A percentile compares a stretch with the other conserved stretches of the same genome.
Conservation (phyloP, 164 flowering plant genomes). For the Vitis vinifera region DNA sequence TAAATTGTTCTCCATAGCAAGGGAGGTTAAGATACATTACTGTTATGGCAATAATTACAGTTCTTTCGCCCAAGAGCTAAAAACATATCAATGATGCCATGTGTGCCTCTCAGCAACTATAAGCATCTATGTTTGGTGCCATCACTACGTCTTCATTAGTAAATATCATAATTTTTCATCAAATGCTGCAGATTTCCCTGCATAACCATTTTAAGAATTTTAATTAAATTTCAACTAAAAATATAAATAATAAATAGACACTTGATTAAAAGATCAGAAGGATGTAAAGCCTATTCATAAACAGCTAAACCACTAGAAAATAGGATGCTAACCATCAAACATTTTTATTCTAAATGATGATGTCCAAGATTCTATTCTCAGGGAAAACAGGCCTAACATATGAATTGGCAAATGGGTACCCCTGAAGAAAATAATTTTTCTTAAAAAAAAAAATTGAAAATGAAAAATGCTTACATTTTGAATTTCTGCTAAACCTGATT, state of each 20-base stretch:
- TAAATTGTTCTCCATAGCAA: too few relatives aligned
- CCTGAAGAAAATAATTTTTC: too few relatives aligned
- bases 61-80: background rate
- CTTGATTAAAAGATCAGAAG: background rate
- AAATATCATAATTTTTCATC: slow-evolving; percentile 28
- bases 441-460: too few relatives aligned
- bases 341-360: too few relatives aligned
- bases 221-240: background rate
- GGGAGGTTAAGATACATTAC: too few relatives aligned
- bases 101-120: slow-evolving; percentile 17
- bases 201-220: slow-evolving; percentile 8
- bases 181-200: slow-evolving; percentile 38
- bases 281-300: background rate
- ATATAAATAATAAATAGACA: background rate
- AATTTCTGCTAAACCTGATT: too few relatives aligned
- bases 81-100: background rate
- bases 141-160: slow-evolving; percentile 8
- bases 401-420: too few relatives aligned
- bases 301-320: too few relatives aligned
- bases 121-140: slow-evolving; percentile 12
- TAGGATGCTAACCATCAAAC: too few relatives aligned
- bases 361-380: too few relatives aligned
- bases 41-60: background rate
- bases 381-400: too few relatives aligned
- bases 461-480: too few relatives aligned